Evolutionary conservation across 768 basidiomycete species (phyloP), one percentile per base, ranked within the genome.

Genomic region (Ephemerocybe angulata): DNA sequence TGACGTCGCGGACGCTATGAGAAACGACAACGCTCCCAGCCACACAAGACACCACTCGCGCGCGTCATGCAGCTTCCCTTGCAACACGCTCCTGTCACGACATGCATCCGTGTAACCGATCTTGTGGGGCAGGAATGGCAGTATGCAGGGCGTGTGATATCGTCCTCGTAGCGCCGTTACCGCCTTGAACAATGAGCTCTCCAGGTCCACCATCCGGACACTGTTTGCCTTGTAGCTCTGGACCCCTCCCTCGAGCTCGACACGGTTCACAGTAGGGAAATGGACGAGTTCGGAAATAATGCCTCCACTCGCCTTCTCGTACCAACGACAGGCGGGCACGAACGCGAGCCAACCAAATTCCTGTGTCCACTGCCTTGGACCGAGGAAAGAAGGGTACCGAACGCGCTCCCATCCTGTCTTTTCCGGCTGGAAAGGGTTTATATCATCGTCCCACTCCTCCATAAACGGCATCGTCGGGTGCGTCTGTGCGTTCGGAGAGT

Each of bases 11-110:
- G 15, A 21, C 4, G 27, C 38, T 8, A 40, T 17, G 15, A 40
- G 38, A 28, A 41, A 42, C 1, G 51, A 40, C 37, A 52, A 11
- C 1, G 38, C 37, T 11, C 51, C 51, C 17, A 52, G 8, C 51
- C 51, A 52, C 2, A 52, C 51, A 3, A 22, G 10, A 21, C 40
- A 41, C 51, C 51, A 52, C 11, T 42, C 51, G 17, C 40, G 35
- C 5, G 40, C 33, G 6, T 42, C 21, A 17, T 17, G 8, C 3
- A 40, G 11, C 4, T 7, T 12, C 8, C 22, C 5, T 3, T 15
- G n/a, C 11, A 29, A 29, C 15, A 10, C 1, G 1, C 10, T 5
- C 12, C 19, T 29, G 12, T 22, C n/a, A 1, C 10, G 21, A 31
- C 7, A 42, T 11, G 25, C n/a, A 12, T 1, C 3, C 4, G 4